Evolutionary conservation across 441 rosid species (phyloP).

Genomic region (Biscutella auriculata): DNA sequence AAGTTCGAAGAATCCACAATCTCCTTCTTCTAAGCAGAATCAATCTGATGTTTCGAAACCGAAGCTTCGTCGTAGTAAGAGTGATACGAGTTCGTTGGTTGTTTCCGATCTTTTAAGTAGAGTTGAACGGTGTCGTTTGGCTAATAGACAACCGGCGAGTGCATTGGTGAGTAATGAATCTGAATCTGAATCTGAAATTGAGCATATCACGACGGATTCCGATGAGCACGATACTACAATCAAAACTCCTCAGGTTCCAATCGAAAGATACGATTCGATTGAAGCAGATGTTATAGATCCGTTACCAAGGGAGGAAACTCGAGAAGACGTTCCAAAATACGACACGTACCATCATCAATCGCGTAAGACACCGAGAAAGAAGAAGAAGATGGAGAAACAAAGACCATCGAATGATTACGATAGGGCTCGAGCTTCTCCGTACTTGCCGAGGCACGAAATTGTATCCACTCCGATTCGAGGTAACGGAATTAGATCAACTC

Average conservation of each 20-base stretch:
- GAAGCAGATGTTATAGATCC: constrained; percentile 12
- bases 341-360: constrained; percentile 9
- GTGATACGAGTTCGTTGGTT: constrained; percentile 30
- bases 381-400: neutral
- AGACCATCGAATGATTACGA: constrained; percentile 1
- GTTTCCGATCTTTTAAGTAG: constrained; percentile 20
- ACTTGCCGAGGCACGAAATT: constrained; percentile 18
- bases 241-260: neutral
- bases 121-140: constrained; percentile 22
- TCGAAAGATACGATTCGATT: neutral
- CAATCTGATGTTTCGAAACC: constrained; percentile 29
- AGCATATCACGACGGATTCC: neutral
- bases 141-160: constrained; percentile 10
- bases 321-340: neutral
- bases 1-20: constrained; percentile 22
- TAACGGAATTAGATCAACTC: too few species aligned
- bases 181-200: neutral
- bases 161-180: constrained; percentile 8
- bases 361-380: constrained; percentile 10
- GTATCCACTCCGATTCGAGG: neutral
- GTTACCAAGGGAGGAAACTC: neutral
- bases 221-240: neutral
- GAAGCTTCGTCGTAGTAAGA: constrained; percentile 21
- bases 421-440: constrained; percentile 9
- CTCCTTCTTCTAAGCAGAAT: constrained; percentile 10